phyloP scores from a whole-genome alignment of 345 rosid genomes.

The Lepidium didymum region DNA sequence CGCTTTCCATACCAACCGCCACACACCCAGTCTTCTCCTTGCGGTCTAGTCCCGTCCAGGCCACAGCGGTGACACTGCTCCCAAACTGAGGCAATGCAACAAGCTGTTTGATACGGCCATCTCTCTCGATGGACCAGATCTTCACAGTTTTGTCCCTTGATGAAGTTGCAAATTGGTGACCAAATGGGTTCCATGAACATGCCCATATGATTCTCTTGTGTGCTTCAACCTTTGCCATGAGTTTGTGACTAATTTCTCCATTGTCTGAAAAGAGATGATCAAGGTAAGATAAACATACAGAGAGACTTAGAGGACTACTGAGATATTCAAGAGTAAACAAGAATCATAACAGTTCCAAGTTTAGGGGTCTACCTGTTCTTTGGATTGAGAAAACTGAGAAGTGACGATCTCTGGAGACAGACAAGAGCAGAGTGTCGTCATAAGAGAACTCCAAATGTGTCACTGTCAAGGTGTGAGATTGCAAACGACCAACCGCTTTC shows the following conservation, averaged over 20 bases:
- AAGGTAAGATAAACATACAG: not conserved
- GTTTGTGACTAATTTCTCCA: constrained; percentile 41
- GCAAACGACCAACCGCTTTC: constrained; percentile 79
- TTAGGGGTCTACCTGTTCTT: constrained; percentile 42
- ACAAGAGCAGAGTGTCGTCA: constrained; percentile 64
- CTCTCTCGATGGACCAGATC: constrained; percentile 63
- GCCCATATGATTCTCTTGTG: constrained; percentile 99
- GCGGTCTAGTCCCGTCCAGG: constrained; percentile 69
- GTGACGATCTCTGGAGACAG: constrained; percentile 95
- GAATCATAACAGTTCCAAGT: no score
- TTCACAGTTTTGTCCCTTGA: constrained; percentile 94
- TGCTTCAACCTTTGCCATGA: constrained; percentile 70
- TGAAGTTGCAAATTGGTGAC: constrained; percentile 82
- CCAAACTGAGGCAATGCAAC: constrained; percentile 51
- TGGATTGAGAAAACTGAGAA: constrained; percentile 70
- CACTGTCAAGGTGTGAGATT: constrained; percentile 90
- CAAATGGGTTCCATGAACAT: constrained; percentile 91
- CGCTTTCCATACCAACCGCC: constrained; percentile 81
- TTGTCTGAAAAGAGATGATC: constrained; percentile 24
- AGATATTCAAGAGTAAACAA: not conserved
- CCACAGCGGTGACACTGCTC: constrained; percentile 79
- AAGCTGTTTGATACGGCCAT: constrained; percentile 41
- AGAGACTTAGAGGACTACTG: not conserved
- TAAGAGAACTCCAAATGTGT: constrained; percentile 84
- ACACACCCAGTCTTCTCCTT: constrained; percentile 44